Base-by-base conservation (phyloP, 495 filamentous ascomycete species). In the Rusavskia elegans region DNA sequence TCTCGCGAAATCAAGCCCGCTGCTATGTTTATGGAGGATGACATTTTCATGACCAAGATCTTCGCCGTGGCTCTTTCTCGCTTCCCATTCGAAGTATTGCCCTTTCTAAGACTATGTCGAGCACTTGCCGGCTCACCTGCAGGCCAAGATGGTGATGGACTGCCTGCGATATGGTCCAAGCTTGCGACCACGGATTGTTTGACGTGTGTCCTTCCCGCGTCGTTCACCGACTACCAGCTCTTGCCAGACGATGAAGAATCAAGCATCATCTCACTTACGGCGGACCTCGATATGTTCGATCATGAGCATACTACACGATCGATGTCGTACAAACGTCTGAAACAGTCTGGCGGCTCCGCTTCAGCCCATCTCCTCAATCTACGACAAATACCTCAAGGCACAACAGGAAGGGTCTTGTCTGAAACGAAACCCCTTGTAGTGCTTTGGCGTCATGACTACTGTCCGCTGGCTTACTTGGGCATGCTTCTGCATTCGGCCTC, bases 61-160 rank as follows among this genome's bases (percentile, higher is more conserved):
- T 74, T 88, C 36, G 64, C 68, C 20, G 68, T 75, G 53, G 78
- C 92, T 2, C 74, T 78, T 20, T 75, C 74, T 50, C 80, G 90
- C 42, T 97, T 87, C 64, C 92, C 92, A 1, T 87, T 84, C 64
- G 92, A 98, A 65, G 79, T 82, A 21, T 61, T 79, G n/a, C 87
- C 92, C 4, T 85, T 96, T 55, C 57, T 95, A 49, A 76, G 76
- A 49, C 62, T 88, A 39, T 78, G 74, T 50, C 74, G 75, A 45
- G 77, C 78, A 19, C 54, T 86, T 5, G 63, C 65, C 8, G 52
- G 73, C 16, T 73, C 66, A 10, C 62, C 66, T 36, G 56, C 64
- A 5, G 55, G 69, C 16, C 72, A 78, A 40, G 66, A 25, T 6
- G 37, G 74, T 25, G 71, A 74, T 8, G 72, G 74, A 41, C 54